These are phyloP conservation scores for Scortechinia acanthostroma DNA, from an alignment of 2,329 filamentous ascomycete genomes.

Conservation along the genomic window DNA sequence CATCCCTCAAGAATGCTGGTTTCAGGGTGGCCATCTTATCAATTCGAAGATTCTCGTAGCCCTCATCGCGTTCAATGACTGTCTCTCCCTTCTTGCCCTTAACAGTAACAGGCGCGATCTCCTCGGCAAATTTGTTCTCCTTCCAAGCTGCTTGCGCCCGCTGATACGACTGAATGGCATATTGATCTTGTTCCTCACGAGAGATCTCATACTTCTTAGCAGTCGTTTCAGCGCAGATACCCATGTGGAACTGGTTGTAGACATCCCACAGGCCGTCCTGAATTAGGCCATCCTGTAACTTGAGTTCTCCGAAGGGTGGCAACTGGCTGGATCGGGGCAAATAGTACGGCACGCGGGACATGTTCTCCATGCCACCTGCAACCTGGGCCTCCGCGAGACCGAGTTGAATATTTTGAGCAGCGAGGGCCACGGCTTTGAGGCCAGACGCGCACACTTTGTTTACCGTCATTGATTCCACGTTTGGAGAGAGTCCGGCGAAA, in stretches of 20 bases:
- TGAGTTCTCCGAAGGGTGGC: conserved; percentile 79
- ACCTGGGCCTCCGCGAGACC: conserved; percentile 82
- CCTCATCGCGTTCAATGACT: conserved; percentile 77
- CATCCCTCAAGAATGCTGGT: conserved; percentile 82
- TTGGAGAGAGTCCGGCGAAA: conserved; percentile 76
- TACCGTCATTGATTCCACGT: conserved; percentile 81
- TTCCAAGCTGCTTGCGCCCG: conserved; percentile 87
- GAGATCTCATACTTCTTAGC: conserved; percentile 79
- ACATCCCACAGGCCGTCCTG: conserved; percentile 95
- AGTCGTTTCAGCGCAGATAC: conserved; percentile 89
- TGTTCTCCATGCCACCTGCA: conserved; percentile 96
- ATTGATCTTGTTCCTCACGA: conserved; percentile 81
- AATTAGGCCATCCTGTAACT: conserved; percentile 84
- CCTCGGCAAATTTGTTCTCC: conserved; percentile 74
- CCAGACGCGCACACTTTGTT: conserved; percentile 98
- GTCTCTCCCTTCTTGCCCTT: conserved; percentile 77
- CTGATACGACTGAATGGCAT: conserved; percentile 82
- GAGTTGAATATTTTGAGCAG: conserved; percentile 89
- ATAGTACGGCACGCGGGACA: conserved; percentile 91
- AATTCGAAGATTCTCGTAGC: conserved; percentile 76
- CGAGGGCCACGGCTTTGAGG: conserved; percentile 82
- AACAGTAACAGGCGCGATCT: conserved; percentile 82
- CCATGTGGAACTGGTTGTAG: conserved; percentile 97
- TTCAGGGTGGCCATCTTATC: conserved; percentile 83
- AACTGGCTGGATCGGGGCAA: conserved; percentile 73